Conservation (phyloP, 176 grass and related monocot species). For the Puccinellia tenuiflora region DNA sequence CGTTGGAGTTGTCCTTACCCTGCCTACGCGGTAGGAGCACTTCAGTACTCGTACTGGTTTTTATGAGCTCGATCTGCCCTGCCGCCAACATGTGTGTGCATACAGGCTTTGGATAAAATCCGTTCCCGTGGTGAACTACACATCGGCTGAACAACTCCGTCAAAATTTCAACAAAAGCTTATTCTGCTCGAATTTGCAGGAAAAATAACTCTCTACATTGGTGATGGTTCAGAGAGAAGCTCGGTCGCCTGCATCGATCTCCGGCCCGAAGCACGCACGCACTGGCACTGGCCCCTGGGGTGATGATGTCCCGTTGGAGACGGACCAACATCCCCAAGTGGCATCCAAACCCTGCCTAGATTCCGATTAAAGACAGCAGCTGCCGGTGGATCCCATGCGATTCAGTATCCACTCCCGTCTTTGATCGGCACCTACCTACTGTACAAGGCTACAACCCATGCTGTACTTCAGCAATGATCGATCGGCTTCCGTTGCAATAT, state of each 20-base stretch:
- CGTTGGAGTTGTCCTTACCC: too few species aligned
- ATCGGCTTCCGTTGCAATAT: too few species aligned
- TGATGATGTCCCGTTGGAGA: not conserved
- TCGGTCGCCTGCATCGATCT: not conserved
- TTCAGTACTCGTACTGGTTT: not conserved
- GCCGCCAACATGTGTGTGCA: not conserved
- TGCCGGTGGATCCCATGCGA: constrained; percentile 7
- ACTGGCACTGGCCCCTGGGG: too few species aligned
- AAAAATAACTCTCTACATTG: not conserved
- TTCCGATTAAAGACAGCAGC: not conserved
- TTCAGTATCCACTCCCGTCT: constrained; percentile 3
- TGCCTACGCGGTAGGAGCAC: not conserved
- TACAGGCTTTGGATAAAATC: not conserved
- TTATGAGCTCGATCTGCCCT: not conserved
- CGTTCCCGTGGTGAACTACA: not conserved
- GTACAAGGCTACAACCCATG: not conserved
- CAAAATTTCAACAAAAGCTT: not conserved
- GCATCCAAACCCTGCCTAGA: not conserved
- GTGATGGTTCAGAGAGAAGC: not conserved
- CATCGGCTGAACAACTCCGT: not conserved
- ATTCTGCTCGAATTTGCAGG: not conserved
- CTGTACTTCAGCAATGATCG: not conserved
- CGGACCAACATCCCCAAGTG: constrained; percentile 12
- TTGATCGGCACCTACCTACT: not conserved
- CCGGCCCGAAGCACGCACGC: not conserved